phyloP scores from a whole-genome alignment of 805 yeast genomes.

The Saccharomycopsis olivae region DNA sequence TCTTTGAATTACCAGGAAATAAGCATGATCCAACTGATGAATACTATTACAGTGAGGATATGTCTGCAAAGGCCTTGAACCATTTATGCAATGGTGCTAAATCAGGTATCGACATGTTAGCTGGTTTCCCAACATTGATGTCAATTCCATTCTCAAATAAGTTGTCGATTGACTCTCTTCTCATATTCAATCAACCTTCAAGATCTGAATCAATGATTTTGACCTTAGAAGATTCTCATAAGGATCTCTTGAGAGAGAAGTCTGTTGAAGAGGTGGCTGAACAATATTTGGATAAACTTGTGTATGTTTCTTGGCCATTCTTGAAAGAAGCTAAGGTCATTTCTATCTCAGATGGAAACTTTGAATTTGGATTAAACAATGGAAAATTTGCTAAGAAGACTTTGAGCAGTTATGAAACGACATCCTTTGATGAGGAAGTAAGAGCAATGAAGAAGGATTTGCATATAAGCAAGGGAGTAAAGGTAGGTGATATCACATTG shows the following conservation, averaged over 20 bases:
- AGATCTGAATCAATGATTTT: slow-evolving; percentile 74
- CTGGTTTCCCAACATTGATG: slow-evolving; percentile 83
- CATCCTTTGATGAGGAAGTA: slow-evolving; percentile 34
- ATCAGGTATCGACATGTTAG: slow-evolving; percentile 58
- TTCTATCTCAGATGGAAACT: slow-evolving; percentile 45
- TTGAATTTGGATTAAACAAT: slow-evolving; percentile 31
- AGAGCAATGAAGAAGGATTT: slow-evolving; percentile 33
- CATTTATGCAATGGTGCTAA: slow-evolving; percentile 61
- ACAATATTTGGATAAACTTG: slow-evolving; percentile 47
- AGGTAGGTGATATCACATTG: slow-evolving; percentile 41
- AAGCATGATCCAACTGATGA: slow-evolving; percentile 29
- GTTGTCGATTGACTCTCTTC: slow-evolving; percentile 51
- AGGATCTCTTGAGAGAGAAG: slow-evolving; percentile 28
- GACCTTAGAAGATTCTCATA: slow-evolving; percentile 43
- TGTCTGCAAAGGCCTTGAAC: slow-evolving; percentile 23
- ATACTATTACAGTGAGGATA: slow-evolving; percentile 23
- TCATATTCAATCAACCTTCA: slow-evolving; percentile 78
- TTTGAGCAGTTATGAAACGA: slow-evolving; percentile 36
- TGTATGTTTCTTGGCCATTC: slow-evolving; percentile 86
- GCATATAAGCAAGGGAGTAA: slow-evolving; percentile 50
- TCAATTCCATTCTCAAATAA: slow-evolving; percentile 51
- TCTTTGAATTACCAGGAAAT: slow-evolving; percentile 42
- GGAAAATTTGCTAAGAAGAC: slow-evolving; percentile 29
- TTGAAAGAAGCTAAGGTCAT: slow-evolving; percentile 69
- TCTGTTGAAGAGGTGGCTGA: slow-evolving; percentile 26